These are phyloP conservation scores for Colletotrichum camelliae DNA, from an alignment of 2,329 filamentous ascomycete species.

Conservation along the genomic window DNA sequence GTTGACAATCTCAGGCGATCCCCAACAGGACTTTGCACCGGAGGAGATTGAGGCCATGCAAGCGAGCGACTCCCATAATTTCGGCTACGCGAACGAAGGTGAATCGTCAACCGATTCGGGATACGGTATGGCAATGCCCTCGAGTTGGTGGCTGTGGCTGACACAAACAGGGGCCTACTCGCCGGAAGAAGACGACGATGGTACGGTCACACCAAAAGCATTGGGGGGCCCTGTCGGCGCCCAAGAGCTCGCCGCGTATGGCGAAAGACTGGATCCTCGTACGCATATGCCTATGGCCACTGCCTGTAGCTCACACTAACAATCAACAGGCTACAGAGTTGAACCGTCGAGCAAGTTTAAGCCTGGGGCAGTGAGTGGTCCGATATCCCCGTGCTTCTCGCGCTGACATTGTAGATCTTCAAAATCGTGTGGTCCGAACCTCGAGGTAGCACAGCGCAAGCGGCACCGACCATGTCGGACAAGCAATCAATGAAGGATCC, in stretches of 20 bases:
- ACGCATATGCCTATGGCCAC: constrained; percentile 15
- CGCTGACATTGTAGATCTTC: constrained; percentile 48
- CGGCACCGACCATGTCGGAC: constrained; percentile 28
- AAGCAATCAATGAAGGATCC: constrained; percentile 38
- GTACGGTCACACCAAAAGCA: constrained; percentile 23
- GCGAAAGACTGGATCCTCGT: constrained; percentile 40
- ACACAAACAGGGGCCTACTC: background rate
- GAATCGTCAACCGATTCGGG: constrained; percentile 10
- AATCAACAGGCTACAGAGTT: constrained; percentile 42
- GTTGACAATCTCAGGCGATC: background rate
- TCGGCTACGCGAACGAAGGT: background rate
- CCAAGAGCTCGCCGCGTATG: constrained; percentile 6
- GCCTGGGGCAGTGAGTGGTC: constrained; percentile 43
- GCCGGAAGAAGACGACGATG: constrained; percentile 31
- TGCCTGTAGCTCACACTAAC: background rate
- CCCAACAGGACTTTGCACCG: background rate
- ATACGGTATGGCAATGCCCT: constrained; percentile 3
- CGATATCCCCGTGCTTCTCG: background rate
- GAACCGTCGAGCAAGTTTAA: constrained; percentile 43
- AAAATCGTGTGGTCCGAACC: constrained; percentile 63
- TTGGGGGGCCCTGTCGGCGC: background rate
- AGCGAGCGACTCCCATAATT: background rate
- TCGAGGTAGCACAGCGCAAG: constrained; percentile 38
- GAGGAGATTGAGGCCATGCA: background rate
- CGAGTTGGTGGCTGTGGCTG: background rate